phyloP scores from a whole-genome alignment of 2,329 filamentous ascomycete species.

The Diaporthe amygdali region DNA sequence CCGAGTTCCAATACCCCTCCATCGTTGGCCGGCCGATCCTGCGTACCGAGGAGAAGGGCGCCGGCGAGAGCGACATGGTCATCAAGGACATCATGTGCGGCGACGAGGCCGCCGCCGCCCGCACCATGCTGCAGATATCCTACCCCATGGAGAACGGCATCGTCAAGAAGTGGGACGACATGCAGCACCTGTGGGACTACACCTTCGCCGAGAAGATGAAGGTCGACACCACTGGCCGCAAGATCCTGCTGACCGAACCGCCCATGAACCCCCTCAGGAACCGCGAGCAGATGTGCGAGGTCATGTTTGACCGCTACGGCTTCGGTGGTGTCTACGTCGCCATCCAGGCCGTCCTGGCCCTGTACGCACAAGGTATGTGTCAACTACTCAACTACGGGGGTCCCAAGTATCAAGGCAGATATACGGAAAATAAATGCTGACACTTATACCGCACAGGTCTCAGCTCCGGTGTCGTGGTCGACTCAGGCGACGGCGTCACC shows the following conservation, averaged over 20 bases:
- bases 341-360: constrained; percentile 92
- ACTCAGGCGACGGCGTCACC: constrained; percentile 97
- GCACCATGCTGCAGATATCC: constrained; percentile 97
- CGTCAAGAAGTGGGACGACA: constrained; percentile 99
- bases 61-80: constrained; percentile 59
- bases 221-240: constrained; percentile 86
- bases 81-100: constrained; percentile 99
- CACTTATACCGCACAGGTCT: constrained; percentile 59
- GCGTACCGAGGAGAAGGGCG: constrained; percentile 83
- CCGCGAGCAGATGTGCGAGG: constrained; percentile 96
- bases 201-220: constrained; percentile 98
- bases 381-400: not conserved
- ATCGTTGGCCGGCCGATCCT: constrained; percentile 98
- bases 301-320: constrained; percentile 97
- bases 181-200: constrained; percentile 99
- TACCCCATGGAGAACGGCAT: constrained; percentile 99
- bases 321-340: constrained; percentile 98
- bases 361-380: constrained; percentile 88
- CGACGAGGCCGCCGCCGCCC: constrained; percentile 93
- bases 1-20: constrained; percentile 97
- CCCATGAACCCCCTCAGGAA: constrained; percentile 98
- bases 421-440: not conserved
- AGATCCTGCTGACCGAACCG: constrained; percentile 96
- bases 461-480: constrained; percentile 94
- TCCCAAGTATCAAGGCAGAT: not conserved